Evolutionary conservation across 257 asterid species (phyloP), one percentile per base, ranked within the genome.

Genomic region (Lantana camara): DNA sequence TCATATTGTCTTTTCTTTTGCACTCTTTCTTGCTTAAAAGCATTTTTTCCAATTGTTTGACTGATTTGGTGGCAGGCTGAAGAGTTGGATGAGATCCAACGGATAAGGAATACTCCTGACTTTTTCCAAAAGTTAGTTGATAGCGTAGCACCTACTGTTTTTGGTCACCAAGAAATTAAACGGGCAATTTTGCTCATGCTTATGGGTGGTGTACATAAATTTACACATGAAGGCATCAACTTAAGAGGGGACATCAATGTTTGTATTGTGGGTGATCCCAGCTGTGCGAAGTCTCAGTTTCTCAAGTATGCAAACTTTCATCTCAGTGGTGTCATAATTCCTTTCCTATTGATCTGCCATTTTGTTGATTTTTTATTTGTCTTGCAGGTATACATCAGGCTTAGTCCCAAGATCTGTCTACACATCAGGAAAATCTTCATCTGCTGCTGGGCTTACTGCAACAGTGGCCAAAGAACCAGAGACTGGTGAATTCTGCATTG

Each of bases 381-480:
- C 64, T 52, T 70, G 66, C 79, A 94, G 99, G 81, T 94, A 90
- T 64, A 78, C 97, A 45, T 50, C 95, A 12, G 92, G 95, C 64
- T 77, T 94, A 55, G 97, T 90, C 71, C 88, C 99, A 66, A 83
- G 97, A 73, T 94, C 97, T 65, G 97, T 94, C 73, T 94, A 94
- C 64, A 94, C 99, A 63, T 94, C 99, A 51, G 99, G 99, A 34
- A 94, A 94, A 67, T 94, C 96, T 52, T 94, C 99, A 55, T 94
- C 99, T 29, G 99, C 99, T 59, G 99, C 99, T 53, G 97, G 97
- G 63, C 84, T 94, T 71, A 94, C 99, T 21, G 99, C 98, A 70
- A 88, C 99, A 38, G 99, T 94, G 54, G 99, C 97, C 73, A 94
- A 94, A 85, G 99, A 94, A 73, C 97, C 99, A 42, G 99, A 94